Conservation (phyloP, 2,329 filamentous ascomycete genomes). For the Fusarium siculi region DNA sequence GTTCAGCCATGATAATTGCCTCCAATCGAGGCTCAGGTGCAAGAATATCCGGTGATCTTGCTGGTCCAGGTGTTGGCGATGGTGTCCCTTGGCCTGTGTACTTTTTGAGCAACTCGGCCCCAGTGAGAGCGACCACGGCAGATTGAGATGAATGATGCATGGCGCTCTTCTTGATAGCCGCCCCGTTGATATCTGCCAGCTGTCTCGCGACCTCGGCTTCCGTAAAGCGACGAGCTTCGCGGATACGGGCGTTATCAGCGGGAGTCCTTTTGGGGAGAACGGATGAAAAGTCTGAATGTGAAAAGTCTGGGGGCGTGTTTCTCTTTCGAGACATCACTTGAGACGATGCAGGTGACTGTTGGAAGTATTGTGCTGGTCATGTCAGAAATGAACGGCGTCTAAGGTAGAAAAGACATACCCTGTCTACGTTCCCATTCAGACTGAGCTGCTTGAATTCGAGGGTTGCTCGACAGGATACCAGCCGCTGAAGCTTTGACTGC, state of each 20-base stretch:
- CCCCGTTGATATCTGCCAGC: slow-evolving; percentile 10
- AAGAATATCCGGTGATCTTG: not conserved
- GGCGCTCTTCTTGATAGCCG: slow-evolving; percentile 8
- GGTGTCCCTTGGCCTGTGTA: slow-evolving; percentile 11
- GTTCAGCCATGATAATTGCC: slow-evolving; percentile 32
- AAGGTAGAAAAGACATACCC: not conserved
- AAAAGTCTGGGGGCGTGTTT: slow-evolving; percentile 1
- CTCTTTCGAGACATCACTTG: slow-evolving; percentile 19
- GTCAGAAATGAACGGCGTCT: not conserved
- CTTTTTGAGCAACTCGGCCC: slow-evolving; percentile 26
- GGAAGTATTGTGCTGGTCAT: slow-evolving; percentile 8
- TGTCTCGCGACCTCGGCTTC: slow-evolving; percentile 31
- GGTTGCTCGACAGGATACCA: slow-evolving; percentile 17
- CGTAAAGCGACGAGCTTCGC: slow-evolving; percentile 24
- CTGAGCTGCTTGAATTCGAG: slow-evolving; percentile 46
- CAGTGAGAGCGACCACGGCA: slow-evolving; percentile 18
- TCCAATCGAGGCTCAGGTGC: slow-evolving; percentile 6
- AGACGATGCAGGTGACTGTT: not conserved
- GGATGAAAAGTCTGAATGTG: not conserved
- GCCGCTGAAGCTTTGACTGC: slow-evolving; percentile 1
- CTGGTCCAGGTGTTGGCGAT: not conserved
- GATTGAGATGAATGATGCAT: slow-evolving; percentile 6
- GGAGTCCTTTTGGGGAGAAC: slow-evolving; percentile 14
- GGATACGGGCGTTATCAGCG: slow-evolving; percentile 4
- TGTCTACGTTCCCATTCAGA: slow-evolving; percentile 44